Percentiles rank a stretch among this genome's conserved stretches.
These are phyloP conservation scores for Kwoniella shandongensis DNA, from an alignment of 768 basidiomycete genomes.

Conservation along the genomic window DNA sequence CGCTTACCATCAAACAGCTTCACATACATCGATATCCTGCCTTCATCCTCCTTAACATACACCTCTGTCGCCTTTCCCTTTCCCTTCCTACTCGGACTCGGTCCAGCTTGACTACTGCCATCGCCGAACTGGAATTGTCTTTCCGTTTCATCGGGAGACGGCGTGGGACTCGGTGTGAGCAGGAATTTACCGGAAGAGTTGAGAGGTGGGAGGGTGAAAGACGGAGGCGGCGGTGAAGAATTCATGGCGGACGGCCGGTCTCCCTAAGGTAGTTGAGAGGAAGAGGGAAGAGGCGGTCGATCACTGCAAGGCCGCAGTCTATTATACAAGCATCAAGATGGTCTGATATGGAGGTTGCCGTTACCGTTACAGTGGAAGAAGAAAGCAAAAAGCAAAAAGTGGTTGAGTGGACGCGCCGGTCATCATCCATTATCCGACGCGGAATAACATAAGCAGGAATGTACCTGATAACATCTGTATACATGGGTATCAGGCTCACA, in stretches of 20 bases:
- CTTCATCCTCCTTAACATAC: slow-evolving; percentile 26
- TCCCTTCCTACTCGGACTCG: slow-evolving; percentile 17
- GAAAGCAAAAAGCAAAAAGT: neutral
- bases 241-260: slow-evolving; percentile 30
- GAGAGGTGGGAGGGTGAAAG: slow-evolving; percentile 42
- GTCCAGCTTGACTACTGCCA: neutral
- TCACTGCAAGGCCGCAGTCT: too few relatives aligned
- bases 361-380: neutral
- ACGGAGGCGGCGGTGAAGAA: slow-evolving; percentile 45
- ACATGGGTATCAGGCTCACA: slow-evolving; percentile 9
- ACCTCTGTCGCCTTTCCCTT: slow-evolving; percentile 18
- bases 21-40: slow-evolving; percentile 57
- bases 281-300: neutral
- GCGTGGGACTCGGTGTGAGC: slow-evolving; percentile 37
- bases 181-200: slow-evolving; percentile 30
- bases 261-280: neutral
- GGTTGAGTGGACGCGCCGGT: slow-evolving; percentile 7
- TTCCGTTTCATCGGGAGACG: slow-evolving; percentile 19
- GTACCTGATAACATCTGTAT: neutral
- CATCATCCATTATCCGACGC: slow-evolving; percentile 3
- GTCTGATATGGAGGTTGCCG: too few relatives aligned
- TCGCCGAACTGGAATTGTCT: slow-evolving; percentile 2
- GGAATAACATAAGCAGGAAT: neutral
- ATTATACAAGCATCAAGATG: too few relatives aligned
- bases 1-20: slow-evolving; percentile 56